Evolutionary conservation across 345 rosid genomes (phyloP), one percentile per base, ranked within the genome.

Genomic region (Lumnitzera littorea): DNA sequence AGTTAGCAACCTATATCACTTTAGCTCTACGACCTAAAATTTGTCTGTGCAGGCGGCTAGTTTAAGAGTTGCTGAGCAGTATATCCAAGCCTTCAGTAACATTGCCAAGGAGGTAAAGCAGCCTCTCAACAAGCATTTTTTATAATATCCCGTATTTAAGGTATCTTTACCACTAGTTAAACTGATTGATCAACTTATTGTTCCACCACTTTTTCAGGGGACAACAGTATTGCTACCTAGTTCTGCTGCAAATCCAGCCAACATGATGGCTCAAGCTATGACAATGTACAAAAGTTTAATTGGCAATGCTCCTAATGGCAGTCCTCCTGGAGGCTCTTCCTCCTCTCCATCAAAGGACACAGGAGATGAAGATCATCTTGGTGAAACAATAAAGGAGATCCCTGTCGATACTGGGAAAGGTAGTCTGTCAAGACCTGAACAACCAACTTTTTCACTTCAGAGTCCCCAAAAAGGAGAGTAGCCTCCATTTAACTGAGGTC

Each of bases 211-310:
- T 36, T 51, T 15, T 27, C 61, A 91, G 99, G 82, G 95, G 53
- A 95, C 95, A 63, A 95, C 99, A 46, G 67, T 95, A 82, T 67
- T 91, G 78, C 95, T 95, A 78, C 99, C 98, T 1, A 81, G 86
- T 57, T 41, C 84, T 51, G 68, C 84, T 59, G 76, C 67, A 25
- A 86, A 79, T 70, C 95, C 95, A 61, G 78, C 91, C 53, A 82
- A 48, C 78, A 72, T 80, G 81, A 81, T 91, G 58, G 91, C 87
- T 50, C 96, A 85, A 78, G 85, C 94, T 71, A 62, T 95, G 51
- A 62, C 81, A 13, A 82, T 91, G 89, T 85, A 86, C 78, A 95
- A 86, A 66, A 75, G 70, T 76, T 60, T 95, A 70, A 66, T 91
- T 54, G 64, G 62, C 49, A 75, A 79, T 50, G 66, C 31, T 62